Evolutionary conservation across 2,329 filamentous ascomycete genomes (phyloP).

Genomic region (Huntiella bhutanensis): DNA sequence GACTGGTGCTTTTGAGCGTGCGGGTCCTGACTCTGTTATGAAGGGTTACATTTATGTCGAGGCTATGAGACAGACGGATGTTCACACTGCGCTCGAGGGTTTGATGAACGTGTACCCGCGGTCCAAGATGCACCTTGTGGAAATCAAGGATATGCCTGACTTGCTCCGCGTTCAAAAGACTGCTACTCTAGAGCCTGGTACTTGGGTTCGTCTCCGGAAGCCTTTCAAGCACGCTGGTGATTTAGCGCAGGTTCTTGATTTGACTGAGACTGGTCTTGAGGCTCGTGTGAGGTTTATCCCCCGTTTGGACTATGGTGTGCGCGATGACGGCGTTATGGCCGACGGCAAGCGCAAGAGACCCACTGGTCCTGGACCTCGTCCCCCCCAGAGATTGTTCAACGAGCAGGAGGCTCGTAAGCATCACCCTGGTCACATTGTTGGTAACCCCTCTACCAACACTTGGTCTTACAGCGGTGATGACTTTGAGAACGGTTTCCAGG

Average conservation of each 20-base stretch:
- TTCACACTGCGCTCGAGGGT: conserved; percentile 62
- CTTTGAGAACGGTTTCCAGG: conserved; percentile 80
- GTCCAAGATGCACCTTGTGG: conserved; percentile 69
- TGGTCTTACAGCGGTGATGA: conserved; percentile 79
- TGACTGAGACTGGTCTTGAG: conserved; percentile 82
- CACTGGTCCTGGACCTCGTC: conserved; percentile 42
- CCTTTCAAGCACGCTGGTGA: conserved; percentile 70
- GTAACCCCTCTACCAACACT: conserved; percentile 57
- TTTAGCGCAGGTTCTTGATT: conserved; percentile 77
- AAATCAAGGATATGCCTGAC: conserved; percentile 95
- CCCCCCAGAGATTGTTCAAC: conserved; percentile 80
- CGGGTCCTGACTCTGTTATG: conserved; percentile 59
- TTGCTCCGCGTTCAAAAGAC: conserved; percentile 80
- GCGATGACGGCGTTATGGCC: conserved; percentile 45
- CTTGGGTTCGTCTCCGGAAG: conserved; percentile 76
- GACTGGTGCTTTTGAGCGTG: conserved; percentile 81
- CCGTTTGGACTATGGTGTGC: conserved; percentile 74
- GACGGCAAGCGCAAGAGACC: conserved; percentile 68
- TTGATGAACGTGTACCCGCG: conserved; percentile 81
- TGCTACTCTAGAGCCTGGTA: conserved; percentile 64
- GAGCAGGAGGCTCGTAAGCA: conserved; percentile 83
- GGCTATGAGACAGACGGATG: conserved; percentile 70
- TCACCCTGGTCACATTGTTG: conserved; percentile 42
- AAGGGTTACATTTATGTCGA: conserved; percentile 92
- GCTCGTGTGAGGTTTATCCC: conserved; percentile 77